phyloP scores from a whole-genome alignment of 1,284 basidiomycete genomes.

The Cryptococcus hybrid region DNA sequence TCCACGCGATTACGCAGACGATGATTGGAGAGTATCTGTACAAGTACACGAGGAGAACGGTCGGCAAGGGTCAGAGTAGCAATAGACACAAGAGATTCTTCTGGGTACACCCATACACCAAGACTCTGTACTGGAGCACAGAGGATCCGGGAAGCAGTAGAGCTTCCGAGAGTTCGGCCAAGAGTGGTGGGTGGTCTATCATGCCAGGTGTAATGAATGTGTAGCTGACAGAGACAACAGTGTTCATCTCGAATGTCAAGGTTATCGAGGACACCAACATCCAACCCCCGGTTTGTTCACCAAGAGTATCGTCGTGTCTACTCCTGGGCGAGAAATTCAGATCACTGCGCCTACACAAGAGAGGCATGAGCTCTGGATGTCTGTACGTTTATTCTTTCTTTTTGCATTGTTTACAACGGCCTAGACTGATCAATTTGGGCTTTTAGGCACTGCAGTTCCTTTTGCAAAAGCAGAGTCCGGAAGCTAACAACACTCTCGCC shows the following conservation, averaged over 20 bases:
- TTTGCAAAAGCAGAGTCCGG: slow-evolving; percentile 35
- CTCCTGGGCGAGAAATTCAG: slow-evolving; percentile 94
- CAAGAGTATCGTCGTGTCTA: slow-evolving; percentile 90
- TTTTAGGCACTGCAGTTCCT: slow-evolving; percentile 41
- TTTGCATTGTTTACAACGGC: neutral
- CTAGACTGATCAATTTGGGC: too few relatives aligned
- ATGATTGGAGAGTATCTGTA: slow-evolving; percentile 99
- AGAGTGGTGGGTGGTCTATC: slow-evolving; percentile 72
- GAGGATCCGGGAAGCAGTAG: slow-evolving; percentile 86
- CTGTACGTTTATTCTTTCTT: slow-evolving; percentile 55
- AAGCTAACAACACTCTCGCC: slow-evolving; percentile 10
- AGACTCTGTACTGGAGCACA: slow-evolving; percentile 96
- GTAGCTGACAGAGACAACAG: slow-evolving; percentile 53
- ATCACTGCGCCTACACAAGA: slow-evolving; percentile 93
- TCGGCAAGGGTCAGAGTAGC: slow-evolving; percentile 88
- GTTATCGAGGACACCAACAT: slow-evolving; percentile 89
- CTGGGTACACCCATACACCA: slow-evolving; percentile 99
- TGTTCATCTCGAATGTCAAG: slow-evolving; percentile 91
- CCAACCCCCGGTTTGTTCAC: slow-evolving; percentile 89
- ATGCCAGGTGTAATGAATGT: slow-evolving; percentile 5
- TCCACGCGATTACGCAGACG: slow-evolving; percentile 97
- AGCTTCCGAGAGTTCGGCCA: slow-evolving; percentile 87
- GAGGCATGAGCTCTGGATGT: slow-evolving; percentile 94
- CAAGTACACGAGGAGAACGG: slow-evolving; percentile 92
- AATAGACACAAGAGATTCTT: slow-evolving; percentile 94